Evolutionary conservation across 805 yeast species (phyloP), one percentile per base, ranked within the genome.

Genomic region (Babjeviella inositovora): DNA sequence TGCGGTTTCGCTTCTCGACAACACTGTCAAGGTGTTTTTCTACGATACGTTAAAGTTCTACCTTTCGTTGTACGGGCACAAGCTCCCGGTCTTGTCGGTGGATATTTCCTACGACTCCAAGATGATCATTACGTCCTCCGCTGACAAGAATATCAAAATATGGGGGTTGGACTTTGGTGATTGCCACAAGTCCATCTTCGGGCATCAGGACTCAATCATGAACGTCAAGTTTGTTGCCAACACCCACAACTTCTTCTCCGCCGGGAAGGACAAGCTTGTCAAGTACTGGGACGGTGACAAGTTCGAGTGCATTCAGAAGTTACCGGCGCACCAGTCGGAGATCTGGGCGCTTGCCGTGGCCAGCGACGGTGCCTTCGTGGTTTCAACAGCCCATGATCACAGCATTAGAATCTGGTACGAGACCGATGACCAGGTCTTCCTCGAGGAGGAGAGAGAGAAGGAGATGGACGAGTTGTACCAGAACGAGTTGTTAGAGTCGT

Each of bases 81-180:
- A 87, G 43, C 62, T 90, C 30, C 98, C 98, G 1, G 98, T 90
- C 3, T 57, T 90, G 25, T 75, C 94, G 3, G 67, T 90, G 34
- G 98, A 90, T 43, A 84, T 90, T 20, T 80, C 97, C 1, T 59
- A 47, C 35, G 99, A 90, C 46, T 72, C 87, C 18, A 87, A 90
- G 47, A 45, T 90, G 35, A 63, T 90, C 30, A 70, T 87, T 25
- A 81, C 97, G 0, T 80, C 95, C 4, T 82, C 96, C 1, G 98
- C 98, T 1, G 99, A 90, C 50, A 90, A 90, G 48, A 90, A 90
- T 47, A 80, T 90, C 42, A 84, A 92, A 50, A 77, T 90, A 28
- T 90, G 99, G 99, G 99, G 99, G 24, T 55, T 90, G 28, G 98
- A 90, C 46, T 90, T 90, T 49, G 99, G 99, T 50, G 99, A 90